Evolutionary conservation across 768 basidiomycete genomes (phyloP).

Genomic region (Piloderma croceum): DNA sequence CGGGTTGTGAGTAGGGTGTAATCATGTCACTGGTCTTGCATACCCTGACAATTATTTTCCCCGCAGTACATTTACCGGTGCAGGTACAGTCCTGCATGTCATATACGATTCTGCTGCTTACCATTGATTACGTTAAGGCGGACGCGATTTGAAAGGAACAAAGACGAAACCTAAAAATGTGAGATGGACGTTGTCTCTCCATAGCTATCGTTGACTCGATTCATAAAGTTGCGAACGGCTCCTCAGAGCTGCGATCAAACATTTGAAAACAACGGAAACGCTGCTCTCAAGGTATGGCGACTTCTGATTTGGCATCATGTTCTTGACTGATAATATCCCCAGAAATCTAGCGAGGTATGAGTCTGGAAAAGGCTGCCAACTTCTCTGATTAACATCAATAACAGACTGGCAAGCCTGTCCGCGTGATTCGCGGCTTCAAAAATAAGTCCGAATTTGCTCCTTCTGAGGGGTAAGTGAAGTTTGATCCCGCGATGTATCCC

Average conservation of each 20-base stretch:
- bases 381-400: slow-evolving; percentile 58
- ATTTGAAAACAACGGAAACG: slow-evolving; percentile 55
- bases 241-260: slow-evolving; percentile 80
- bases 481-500: background rate
- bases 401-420: slow-evolving; percentile 76
- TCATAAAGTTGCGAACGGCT: slow-evolving; percentile 72
- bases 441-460: slow-evolving; percentile 70
- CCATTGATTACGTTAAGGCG: slow-evolving; percentile 42
- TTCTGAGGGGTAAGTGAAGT: slow-evolving; percentile 53
- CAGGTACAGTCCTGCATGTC: slow-evolving; percentile 35
- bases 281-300: background rate
- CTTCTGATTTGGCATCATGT: background rate
- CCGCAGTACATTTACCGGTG: slow-evolving; percentile 72
- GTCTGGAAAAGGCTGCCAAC: background rate
- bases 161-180: slow-evolving; percentile 81
- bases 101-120: slow-evolving; percentile 10
- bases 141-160: slow-evolving; percentile 83
- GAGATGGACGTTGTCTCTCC: slow-evolving; percentile 11
- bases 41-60: background rate
- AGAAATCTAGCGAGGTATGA: no score
- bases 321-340: background rate
- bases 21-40: background rate
- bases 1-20: slow-evolving; percentile 57
- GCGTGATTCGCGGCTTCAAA: slow-evolving; percentile 87
- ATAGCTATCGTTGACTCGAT: slow-evolving; percentile 1